Base-by-base conservation (phyloP, 345 rosid genomes). In the Melaleuca quinquenervia region DNA sequence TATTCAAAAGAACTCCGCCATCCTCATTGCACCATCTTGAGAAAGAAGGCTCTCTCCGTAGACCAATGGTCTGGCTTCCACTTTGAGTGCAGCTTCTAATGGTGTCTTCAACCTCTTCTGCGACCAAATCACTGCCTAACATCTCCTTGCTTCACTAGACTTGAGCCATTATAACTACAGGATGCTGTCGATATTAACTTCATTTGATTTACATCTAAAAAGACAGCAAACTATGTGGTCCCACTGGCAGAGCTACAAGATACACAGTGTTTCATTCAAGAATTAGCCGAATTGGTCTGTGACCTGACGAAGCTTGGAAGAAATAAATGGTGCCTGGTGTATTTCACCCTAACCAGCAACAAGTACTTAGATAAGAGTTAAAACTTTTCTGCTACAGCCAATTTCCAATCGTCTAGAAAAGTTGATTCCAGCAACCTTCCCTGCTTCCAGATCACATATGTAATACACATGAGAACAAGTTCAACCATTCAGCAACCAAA, bases 1-100 rank as follows among this genome's bases (percentile, higher is more conserved):
- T 52, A 82, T 85, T 89, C 86, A 86, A 74, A 89, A 83, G 85
- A 76, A 87, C 85, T 74, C 82, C 29, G 26, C 75, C 87, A 62
- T 89, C 88, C 58, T 89, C 90, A 82, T 83, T 82, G 48, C 88
- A 84, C 92, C 92, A 90, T 84, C 88, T 55, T 21, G 91, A 92
- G 91, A 91, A 93, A 11, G 92, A 93, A 21, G 91, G 89, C 29
- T 91, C 93, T 86, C 89, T 85, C 51, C 32, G 89, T 60, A 90
- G 86, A 84, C 88, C 83, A 27, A 84, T 85, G 84, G 50, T 87
- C 83, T 80, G 88, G 86, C 50, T 89, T 76, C 54, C 87, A 86
- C 89, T 78, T 50, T 56, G 85, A 88, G 51, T 86, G 86, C 55
- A 83, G 70, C 45, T 64, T 32, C 76, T 82, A 86, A 53, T 83